These are phyloP conservation scores for Plectranthus barbatus DNA, from an alignment of 257 asterid species.

Conservation along the genomic window DNA sequence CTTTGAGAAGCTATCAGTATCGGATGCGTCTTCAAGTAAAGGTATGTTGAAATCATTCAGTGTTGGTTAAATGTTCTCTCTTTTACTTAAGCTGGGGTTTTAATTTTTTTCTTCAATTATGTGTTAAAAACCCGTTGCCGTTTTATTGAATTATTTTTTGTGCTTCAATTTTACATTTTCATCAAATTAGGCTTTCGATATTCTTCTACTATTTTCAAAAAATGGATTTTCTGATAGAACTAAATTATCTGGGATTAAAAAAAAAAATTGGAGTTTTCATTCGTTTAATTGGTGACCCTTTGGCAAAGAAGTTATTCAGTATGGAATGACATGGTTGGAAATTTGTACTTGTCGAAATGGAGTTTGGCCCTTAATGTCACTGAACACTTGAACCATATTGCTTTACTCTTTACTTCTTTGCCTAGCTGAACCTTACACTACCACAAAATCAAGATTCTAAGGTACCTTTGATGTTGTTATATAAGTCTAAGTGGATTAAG, in stretches of 20 bases:
- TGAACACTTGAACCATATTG: too few relatives aligned
- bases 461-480: neutral
- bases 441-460: neutral
- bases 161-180: neutral
- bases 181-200: neutral
- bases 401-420: neutral
- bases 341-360: too few relatives aligned
- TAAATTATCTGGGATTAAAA: neutral
- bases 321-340: neutral
- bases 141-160: neutral
- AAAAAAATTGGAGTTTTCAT: neutral
- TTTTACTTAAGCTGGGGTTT: neutral
- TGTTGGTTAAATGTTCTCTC: neutral
- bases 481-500: neutral
- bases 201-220: neutral
- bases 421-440: too few relatives aligned
- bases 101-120: neutral
- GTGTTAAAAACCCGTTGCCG: neutral
- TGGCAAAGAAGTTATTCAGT: neutral
- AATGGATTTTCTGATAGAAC: neutral
- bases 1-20: constrained; percentile 56
- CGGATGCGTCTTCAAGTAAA: constrained; percentile 49
- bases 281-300: neutral
- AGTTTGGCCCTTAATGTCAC: too few relatives aligned
- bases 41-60: constrained; percentile 26